Conservation (phyloP, 2,329 filamentous ascomycete genomes). For the Stagonosporopsis vannaccii region DNA sequence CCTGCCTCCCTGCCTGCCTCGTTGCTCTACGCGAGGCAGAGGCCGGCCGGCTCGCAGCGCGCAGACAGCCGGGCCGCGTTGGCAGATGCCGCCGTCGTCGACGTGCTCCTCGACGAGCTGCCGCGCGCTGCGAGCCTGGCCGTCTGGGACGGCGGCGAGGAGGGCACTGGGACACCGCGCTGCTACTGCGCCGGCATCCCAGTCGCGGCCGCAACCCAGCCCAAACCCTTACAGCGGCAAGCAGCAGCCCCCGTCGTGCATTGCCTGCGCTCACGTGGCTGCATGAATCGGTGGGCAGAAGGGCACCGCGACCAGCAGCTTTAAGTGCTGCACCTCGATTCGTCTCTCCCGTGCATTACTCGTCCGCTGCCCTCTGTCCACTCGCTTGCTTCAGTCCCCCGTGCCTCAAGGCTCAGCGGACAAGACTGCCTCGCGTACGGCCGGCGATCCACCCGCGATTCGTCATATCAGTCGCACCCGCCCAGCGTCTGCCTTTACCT, state of each 20-base stretch:
- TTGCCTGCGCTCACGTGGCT: conserved; percentile 21
- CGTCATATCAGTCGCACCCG: conserved; percentile 22
- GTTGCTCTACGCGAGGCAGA: not conserved
- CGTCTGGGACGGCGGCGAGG: no score
- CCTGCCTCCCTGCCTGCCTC: not conserved
- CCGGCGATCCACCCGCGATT: conserved; percentile 22
- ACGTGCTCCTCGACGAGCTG: no score
- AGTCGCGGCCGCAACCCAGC: conserved; percentile 5
- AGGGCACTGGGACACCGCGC: not conserved
- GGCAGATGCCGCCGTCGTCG: conserved; percentile 6
- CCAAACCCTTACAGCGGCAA: conserved; percentile 27
- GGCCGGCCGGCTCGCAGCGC: no score
- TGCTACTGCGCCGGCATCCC: not conserved
- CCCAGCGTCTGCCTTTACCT: conserved; percentile 21
- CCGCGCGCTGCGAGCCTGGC: no score
- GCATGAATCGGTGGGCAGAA: conserved; percentile 16
- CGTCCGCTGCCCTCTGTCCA: conserved; percentile 8
- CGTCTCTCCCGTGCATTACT: not conserved
- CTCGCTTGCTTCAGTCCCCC: conserved; percentile 14
- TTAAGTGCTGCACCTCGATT: not conserved
- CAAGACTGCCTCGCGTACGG: conserved; percentile 13
- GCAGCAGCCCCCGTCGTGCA: conserved; percentile 18
- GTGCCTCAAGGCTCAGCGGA: not conserved
- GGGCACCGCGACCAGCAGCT: not conserved
- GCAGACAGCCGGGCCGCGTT: not conserved